phyloP scores from a whole-genome alignment of 164 flowering plant species.

The Chimonanthus praecox region DNA sequence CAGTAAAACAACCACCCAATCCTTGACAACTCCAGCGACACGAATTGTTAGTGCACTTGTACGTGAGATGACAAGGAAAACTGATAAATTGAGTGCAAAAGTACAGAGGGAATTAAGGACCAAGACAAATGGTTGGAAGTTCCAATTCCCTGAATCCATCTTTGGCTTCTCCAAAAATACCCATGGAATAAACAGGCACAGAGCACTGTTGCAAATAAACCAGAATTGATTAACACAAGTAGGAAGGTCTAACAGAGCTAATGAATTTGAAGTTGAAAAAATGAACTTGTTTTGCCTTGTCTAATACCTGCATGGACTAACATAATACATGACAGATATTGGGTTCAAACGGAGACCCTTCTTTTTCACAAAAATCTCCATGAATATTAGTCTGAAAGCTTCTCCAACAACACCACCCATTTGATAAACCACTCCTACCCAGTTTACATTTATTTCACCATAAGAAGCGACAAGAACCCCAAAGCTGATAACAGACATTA shows the following conservation, averaged over 20 bases:
- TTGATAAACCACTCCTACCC: slow-evolving; percentile 98
- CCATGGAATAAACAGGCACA: slow-evolving; percentile 95
- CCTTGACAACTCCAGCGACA: slow-evolving; percentile 99
- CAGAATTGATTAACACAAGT: slow-evolving; percentile 6
- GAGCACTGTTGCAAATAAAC: slow-evolving; percentile 54
- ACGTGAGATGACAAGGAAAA: slow-evolving; percentile 90
- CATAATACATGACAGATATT: slow-evolving; percentile 89
- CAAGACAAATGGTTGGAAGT: slow-evolving; percentile 63
- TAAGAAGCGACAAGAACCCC: slow-evolving; percentile 98
- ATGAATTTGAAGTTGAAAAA: slow-evolving; percentile 3
- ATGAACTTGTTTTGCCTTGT: neutral
- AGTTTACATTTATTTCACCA: slow-evolving; percentile 85
- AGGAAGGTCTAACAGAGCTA: neutral
- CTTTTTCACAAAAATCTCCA: slow-evolving; percentile 93
- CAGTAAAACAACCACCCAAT: slow-evolving; percentile 92
- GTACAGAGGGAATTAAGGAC: slow-evolving; percentile 86
- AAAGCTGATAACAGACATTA: slow-evolving; percentile 93
- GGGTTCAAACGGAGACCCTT: slow-evolving; percentile 90
- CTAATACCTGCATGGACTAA: slow-evolving; percentile 90
- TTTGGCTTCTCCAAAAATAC: slow-evolving; percentile 86
- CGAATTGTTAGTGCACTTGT: slow-evolving; percentile 98
- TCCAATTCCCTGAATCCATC: slow-evolving; percentile 85
- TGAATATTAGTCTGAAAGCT: slow-evolving; percentile 92
- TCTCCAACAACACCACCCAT: slow-evolving; percentile 99
- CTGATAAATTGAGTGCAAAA: slow-evolving; percentile 96